These are phyloP conservation scores for Chlorella sp. DNA, from an alignment of 139 green algal genomes.

Conservation along the genomic window DNA sequence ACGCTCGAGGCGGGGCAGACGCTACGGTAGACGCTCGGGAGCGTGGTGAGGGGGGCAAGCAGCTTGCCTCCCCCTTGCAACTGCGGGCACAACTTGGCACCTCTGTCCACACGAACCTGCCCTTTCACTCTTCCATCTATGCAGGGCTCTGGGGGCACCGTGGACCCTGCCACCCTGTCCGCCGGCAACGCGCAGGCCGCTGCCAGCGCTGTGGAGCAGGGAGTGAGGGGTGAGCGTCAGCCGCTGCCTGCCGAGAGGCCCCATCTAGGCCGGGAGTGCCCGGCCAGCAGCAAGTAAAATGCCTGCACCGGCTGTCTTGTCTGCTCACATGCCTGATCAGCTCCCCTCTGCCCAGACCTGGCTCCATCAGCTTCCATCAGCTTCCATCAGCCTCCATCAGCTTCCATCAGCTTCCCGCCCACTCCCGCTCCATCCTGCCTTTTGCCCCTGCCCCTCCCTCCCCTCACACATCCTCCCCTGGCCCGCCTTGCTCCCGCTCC, in stretches of 20 bases:
- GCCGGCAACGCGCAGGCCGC: not conserved
- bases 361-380: too few species aligned
- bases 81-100: too few species aligned
- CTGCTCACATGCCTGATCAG: too few species aligned
- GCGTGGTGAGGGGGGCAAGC: not conserved
- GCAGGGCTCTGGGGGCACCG: slow-evolving; percentile 25
- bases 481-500: not conserved
- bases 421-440: not conserved
- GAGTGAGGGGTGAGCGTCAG: slow-evolving; percentile 3
- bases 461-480: too few species aligned
- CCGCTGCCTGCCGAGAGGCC: too few species aligned
- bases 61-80: not conserved
- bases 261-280: too few species aligned
- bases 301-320: too few species aligned
- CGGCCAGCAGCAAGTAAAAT: too few species aligned
- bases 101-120: not conserved
- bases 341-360: too few species aligned
- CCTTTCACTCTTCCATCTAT: not conserved
- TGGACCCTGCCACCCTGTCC: slow-evolving; percentile 1
- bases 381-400: too few species aligned
- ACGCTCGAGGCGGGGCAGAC: too few species aligned
- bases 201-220: slow-evolving; percentile 20
- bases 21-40: not conserved
- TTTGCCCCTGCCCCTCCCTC: not conserved
- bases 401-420: not conserved